These are phyloP conservation scores for Lippia alba DNA, from an alignment of 305 asterid genomes.

Conservation along the genomic window DNA sequence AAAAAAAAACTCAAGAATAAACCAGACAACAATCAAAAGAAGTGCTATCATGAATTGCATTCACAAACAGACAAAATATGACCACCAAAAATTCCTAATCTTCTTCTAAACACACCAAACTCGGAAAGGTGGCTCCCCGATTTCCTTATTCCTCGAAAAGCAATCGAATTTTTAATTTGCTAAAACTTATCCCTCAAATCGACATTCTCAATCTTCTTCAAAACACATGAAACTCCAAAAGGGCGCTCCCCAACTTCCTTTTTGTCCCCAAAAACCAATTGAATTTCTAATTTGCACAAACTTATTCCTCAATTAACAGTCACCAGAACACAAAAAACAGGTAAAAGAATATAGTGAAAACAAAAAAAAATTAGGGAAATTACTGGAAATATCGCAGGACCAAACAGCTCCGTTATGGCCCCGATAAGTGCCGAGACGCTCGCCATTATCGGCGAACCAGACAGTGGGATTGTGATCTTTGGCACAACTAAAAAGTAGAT, in stretches of 20 bases:
- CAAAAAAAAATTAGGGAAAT: not conserved
- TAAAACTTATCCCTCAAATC: not conserved
- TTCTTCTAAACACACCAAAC: conserved; percentile 6
- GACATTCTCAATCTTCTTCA: not conserved
- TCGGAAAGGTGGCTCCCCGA: not conserved
- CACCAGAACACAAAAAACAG: too few relatives aligned
- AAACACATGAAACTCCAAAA: not conserved
- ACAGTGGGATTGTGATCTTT: conserved; percentile 90
- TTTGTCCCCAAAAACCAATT: not conserved
- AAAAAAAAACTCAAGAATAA: not conserved
- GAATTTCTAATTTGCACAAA: not conserved
- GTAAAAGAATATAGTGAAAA: too few relatives aligned
- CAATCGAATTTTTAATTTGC: not conserved
- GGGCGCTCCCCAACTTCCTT: not conserved
- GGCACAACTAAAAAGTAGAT: conserved; percentile 90
- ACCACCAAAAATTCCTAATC: not conserved
- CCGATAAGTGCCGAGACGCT: conserved; percentile 89
- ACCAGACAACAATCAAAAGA: not conserved
- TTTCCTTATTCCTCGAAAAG: not conserved
- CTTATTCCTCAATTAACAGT: not conserved
- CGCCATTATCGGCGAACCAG: conserved; percentile 94
- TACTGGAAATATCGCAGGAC: conserved; percentile 90
- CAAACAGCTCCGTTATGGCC: conserved; percentile 98
- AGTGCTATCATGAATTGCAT: not conserved
- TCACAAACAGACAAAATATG: not conserved